Evolutionary conservation across 2,329 filamentous ascomycete genomes (phyloP).

Genomic region (Venturia effusa): DNA sequence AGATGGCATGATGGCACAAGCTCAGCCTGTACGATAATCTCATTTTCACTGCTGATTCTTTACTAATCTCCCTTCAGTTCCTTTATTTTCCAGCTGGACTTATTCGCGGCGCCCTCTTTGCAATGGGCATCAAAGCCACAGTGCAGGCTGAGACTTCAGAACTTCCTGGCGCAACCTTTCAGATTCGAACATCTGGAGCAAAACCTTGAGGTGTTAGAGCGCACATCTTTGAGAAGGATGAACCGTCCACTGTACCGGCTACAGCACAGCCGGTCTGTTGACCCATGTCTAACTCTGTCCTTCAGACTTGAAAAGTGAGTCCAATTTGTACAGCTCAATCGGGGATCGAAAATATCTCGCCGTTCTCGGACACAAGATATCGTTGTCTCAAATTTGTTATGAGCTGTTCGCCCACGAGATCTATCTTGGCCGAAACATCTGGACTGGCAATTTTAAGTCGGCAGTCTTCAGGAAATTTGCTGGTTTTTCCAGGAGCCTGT

Average conservation of each 20-base stretch:
- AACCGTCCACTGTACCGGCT: neutral
- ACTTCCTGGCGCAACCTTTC: slow-evolving; percentile 81
- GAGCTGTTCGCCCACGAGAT: neutral
- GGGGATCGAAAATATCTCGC: neutral
- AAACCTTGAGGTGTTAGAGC: slow-evolving; percentile 31
- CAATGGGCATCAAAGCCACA: slow-evolving; percentile 78
- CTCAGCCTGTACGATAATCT: slow-evolving; percentile 58
- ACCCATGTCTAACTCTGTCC: neutral
- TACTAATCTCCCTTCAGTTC: slow-evolving; percentile 46
- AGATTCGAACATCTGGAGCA: slow-evolving; percentile 73
- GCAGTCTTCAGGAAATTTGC: neutral
- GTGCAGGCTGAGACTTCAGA: slow-evolving; percentile 86
- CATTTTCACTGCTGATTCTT: neutral
- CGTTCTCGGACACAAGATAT: neutral
- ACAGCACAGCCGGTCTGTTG: neutral
- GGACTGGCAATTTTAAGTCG: neutral
- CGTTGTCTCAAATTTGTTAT: neutral
- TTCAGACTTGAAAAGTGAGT: neutral
- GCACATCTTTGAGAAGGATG: neutral
- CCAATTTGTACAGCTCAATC: neutral
- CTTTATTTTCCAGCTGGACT: slow-evolving; percentile 93
- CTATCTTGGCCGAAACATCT: neutral
- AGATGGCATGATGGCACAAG: slow-evolving; percentile 47
- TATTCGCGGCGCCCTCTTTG: slow-evolving; percentile 83
- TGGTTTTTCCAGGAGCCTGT: neutral